These are phyloP conservation scores for Sinapis alba DNA, from an alignment of 441 rosid species.

Conservation along the genomic window DNA sequence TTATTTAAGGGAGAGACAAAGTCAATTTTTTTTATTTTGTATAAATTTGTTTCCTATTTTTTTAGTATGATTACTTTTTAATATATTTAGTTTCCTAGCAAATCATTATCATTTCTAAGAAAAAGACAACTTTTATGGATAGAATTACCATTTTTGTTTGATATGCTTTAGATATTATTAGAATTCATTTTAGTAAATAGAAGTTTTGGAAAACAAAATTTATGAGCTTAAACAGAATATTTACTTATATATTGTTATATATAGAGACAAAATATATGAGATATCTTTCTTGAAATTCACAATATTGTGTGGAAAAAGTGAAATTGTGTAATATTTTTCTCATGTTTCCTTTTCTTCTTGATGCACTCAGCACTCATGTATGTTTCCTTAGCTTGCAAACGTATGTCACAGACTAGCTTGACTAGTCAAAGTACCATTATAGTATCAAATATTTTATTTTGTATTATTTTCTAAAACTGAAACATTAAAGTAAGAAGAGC, in stretches of 20 bases:
- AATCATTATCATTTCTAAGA: not conserved
- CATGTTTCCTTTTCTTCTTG: conserved; percentile 14
- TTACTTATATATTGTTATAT: not conserved
- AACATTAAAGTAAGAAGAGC: not conserved
- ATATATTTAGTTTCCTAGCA: not conserved
- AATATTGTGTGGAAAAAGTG: conserved; percentile 21
- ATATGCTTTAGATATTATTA: not conserved
- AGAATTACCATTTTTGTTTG: not conserved
- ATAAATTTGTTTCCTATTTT: conserved; percentile 11
- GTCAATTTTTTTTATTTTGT: conserved; percentile 21
- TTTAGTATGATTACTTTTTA: not conserved
- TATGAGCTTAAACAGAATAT: not conserved
- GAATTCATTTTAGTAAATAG: not conserved
- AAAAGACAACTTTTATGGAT: conserved; percentile 2
- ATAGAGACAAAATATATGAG: not conserved
- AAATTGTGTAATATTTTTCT: not conserved
- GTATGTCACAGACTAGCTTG: conserved; percentile 22
- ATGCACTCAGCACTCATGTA: conserved; percentile 26
- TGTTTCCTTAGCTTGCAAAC: conserved; percentile 29
- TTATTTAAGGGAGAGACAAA: conserved; percentile 42
- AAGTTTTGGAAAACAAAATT: not conserved
- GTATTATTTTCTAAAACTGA: conserved; percentile 9
- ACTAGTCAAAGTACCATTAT: conserved; percentile 36
- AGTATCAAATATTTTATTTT: not conserved
- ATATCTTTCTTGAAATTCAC: conserved; percentile 20